phyloP scores from a whole-genome alignment of 2,329 filamentous ascomycete genomes.

The Talaromyces sp. region DNA sequence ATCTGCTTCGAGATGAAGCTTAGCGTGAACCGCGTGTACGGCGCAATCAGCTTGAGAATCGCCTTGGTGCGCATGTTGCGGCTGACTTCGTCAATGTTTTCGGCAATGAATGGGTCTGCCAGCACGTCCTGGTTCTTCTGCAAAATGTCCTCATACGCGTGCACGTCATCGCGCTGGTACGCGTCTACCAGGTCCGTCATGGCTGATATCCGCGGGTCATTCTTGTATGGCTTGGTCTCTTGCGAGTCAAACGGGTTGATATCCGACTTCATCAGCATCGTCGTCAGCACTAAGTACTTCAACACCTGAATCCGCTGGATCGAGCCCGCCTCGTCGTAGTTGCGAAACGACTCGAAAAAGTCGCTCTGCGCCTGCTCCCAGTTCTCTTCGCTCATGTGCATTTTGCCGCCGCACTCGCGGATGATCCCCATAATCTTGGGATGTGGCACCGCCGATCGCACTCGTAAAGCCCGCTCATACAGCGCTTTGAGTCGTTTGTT shows the following conservation, averaged over 20 bases:
- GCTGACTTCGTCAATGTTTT: constrained; percentile 98
- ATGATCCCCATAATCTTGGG: constrained; percentile 99
- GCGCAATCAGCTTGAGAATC: constrained; percentile 84
- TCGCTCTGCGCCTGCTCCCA: constrained; percentile 96
- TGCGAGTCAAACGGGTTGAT: constrained; percentile 99
- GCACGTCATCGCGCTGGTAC: constrained; percentile 92
- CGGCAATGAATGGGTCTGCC: constrained; percentile 89
- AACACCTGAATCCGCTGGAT: constrained; percentile 94
- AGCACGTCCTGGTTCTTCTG: constrained; percentile 84
- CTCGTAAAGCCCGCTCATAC: constrained; percentile 84
- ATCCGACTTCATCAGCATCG: constrained; percentile 96
- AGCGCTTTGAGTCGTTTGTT: constrained; percentile 94
- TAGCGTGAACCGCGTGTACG: constrained; percentile 88
- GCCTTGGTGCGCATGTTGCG: constrained; percentile 97
- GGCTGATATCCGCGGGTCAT: constrained; percentile 86
- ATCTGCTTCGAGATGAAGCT: constrained; percentile 83
- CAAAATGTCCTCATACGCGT: constrained; percentile 81
- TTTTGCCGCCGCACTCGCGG: constrained; percentile 96
- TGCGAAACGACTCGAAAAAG: constrained; percentile 98
- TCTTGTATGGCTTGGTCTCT: constrained; percentile 97
- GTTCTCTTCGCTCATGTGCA: constrained; percentile 99
- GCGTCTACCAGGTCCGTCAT: constrained; percentile 98
- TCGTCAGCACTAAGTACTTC: constrained; percentile 92
- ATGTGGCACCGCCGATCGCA: constrained; percentile 94
- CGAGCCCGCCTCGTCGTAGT: constrained; percentile 96